phyloP scores from a whole-genome alignment of 2,329 filamentous ascomycete species.

The Colletotrichum sidae region DNA sequence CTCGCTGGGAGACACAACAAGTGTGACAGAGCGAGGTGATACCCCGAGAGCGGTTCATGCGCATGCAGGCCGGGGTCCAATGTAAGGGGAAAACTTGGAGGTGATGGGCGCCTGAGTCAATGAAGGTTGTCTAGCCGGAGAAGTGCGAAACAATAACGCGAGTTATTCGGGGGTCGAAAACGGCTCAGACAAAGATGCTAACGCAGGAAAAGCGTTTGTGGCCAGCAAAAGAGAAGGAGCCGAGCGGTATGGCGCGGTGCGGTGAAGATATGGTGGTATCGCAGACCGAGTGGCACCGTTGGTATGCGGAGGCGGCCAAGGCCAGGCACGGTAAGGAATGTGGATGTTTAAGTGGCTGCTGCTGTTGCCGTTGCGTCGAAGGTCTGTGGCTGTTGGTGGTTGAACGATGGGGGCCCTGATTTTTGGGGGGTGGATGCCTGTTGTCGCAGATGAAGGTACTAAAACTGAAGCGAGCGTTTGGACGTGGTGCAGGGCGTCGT shows the following conservation, averaged over 20 bases:
- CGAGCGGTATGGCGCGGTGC: slow-evolving; percentile 25
- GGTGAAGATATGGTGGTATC: slow-evolving; percentile 18
- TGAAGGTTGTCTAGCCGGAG: slow-evolving; percentile 19
- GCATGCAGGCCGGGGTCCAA: slow-evolving; percentile 30
- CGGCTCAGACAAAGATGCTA: slow-evolving; percentile 24
- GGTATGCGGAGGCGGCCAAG: slow-evolving; percentile 10
- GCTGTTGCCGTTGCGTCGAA: not conserved
- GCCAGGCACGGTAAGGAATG: slow-evolving; percentile 6
- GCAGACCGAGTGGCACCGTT: slow-evolving; percentile 17
- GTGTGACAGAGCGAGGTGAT: slow-evolving; percentile 30
- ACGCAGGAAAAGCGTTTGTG: slow-evolving; percentile 24
- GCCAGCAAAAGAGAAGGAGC: slow-evolving; percentile 18
- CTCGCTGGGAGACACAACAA: slow-evolving; percentile 28
- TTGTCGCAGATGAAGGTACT: slow-evolving; percentile 38
- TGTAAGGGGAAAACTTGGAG: slow-evolving; percentile 33
- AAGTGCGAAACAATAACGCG: slow-evolving; percentile 31
- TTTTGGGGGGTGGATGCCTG: slow-evolving; percentile 33
- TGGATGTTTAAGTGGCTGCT: slow-evolving; percentile 6
- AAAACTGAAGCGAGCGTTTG: slow-evolving; percentile 39
- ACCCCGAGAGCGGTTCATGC: slow-evolving; percentile 32
- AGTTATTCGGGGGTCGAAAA: slow-evolving; percentile 12
- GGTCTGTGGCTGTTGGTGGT: slow-evolving; percentile 12
- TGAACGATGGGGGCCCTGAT: slow-evolving; percentile 4
- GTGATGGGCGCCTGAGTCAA: slow-evolving; percentile 25
- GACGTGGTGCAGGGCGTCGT: slow-evolving; percentile 31